These are phyloP conservation scores for Dothidotthia symphoricarpi DNA, from an alignment of 2,329 filamentous ascomycete species.

Conservation along the genomic window DNA sequence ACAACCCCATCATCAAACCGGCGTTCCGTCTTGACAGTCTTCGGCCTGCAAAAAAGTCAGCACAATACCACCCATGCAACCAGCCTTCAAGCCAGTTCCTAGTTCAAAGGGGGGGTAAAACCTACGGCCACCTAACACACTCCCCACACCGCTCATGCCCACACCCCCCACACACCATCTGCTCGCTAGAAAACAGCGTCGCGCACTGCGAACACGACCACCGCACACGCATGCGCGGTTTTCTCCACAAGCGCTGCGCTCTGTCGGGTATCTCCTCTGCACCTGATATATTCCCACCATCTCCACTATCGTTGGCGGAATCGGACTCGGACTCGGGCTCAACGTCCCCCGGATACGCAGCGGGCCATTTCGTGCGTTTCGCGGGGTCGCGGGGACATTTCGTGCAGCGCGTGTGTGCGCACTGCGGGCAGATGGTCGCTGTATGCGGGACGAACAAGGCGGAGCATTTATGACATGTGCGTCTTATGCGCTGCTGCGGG, in stretches of 20 bases:
- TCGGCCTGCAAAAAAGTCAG: conserved; percentile 45
- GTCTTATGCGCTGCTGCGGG: conserved; percentile 69
- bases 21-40: conserved; percentile 55
- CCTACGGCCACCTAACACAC: conserved; percentile 56
- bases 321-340: conserved; percentile 37
- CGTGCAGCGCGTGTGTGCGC: conserved; percentile 72
- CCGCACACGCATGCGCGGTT: conserved; percentile 46
- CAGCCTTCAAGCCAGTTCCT: too few species aligned
- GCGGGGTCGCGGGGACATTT: conserved; percentile 77
- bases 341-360: conserved; percentile 67
- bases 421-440: conserved; percentile 64
- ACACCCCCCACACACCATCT: conserved; percentile 60
- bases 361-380: conserved; percentile 67
- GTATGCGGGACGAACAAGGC: conserved; percentile 55
- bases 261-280: conserved; percentile 23
- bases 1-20: conserved; percentile 62
- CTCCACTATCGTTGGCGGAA: too few species aligned
- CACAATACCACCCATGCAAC: neutral
- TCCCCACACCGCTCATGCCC: conserved; percentile 59
- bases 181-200: conserved; percentile 57
- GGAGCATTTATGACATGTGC: conserved; percentile 73
- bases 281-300: too few species aligned
- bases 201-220: conserved; percentile 63
- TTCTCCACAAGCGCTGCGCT: conserved; percentile 44
- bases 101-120: conserved; percentile 2